Conservation (phyloP, 139 green algal genomes). For the Medakamo hakoo region DNA sequence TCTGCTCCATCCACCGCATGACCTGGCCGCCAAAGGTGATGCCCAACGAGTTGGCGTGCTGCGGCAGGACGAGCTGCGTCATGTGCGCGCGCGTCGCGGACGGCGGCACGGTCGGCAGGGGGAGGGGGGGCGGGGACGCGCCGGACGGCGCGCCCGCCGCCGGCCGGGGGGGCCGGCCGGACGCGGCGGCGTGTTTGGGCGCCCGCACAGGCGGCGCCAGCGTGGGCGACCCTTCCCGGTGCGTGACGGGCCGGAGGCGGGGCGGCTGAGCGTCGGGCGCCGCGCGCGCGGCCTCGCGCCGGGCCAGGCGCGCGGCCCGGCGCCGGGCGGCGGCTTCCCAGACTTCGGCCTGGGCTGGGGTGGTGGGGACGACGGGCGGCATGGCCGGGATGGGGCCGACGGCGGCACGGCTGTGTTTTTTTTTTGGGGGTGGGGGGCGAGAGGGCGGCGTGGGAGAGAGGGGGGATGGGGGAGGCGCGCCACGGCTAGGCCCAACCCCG, state of each 20-base stretch:
- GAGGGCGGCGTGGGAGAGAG: not conserved
- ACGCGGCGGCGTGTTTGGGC: not conserved
- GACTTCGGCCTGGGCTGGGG: slow-evolving; percentile 12
- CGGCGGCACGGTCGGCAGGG: slow-evolving; percentile 20
- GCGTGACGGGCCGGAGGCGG: slow-evolving; percentile 49
- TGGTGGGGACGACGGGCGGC: slow-evolving; percentile 26
- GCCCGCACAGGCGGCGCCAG: slow-evolving; percentile 37
- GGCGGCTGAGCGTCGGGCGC: slow-evolving; percentile 4
- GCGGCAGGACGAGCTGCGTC: slow-evolving; percentile 64
- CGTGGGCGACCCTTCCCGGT: slow-evolving; percentile 38
- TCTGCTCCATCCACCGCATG: slow-evolving; percentile 64
- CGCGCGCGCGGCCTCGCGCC: slow-evolving; percentile 3
- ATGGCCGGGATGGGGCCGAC: slow-evolving; percentile 4
- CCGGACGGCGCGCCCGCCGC: no score
- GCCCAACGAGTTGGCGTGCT: slow-evolving; percentile 61
- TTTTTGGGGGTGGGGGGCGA: not conserved
- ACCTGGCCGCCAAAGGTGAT: slow-evolving; percentile 67
- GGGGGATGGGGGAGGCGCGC: no score
- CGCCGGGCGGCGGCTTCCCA: slow-evolving; percentile 26
- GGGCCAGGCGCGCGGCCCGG: slow-evolving; percentile 22
- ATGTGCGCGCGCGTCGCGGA: slow-evolving; percentile 43
- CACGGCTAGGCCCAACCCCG: no score
- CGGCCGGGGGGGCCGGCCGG: no score
- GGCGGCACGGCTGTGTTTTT: not conserved
- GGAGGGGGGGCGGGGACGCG: not conserved